These are phyloP conservation scores for Nigrograna mackinnonii DNA, from an alignment of 2,329 filamentous ascomycete genomes.

Conservation along the genomic window DNA sequence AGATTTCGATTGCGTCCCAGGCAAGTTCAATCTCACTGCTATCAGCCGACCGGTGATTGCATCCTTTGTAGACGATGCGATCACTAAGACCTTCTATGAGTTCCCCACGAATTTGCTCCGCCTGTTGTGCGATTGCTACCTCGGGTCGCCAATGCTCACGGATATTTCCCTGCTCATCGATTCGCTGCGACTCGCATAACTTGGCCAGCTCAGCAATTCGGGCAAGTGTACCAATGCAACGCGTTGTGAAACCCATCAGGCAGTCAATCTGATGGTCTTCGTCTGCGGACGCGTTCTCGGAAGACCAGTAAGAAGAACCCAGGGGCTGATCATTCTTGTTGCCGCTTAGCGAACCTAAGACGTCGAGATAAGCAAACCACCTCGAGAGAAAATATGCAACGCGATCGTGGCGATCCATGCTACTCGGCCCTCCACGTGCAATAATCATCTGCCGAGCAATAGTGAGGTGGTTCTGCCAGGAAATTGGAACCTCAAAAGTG, in stretches of 20 bases:
- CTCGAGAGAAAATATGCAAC: conserved; percentile 75
- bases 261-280: conserved; percentile 76
- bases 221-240: conserved; percentile 71
- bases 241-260: conserved; percentile 76
- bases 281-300: conserved; percentile 53
- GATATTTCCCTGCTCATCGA: conserved; percentile 57
- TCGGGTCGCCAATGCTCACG: conserved; percentile 62
- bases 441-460: conserved; percentile 77
- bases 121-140: conserved; percentile 57
- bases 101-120: conserved; percentile 63
- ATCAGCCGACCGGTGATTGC: conserved; percentile 43
- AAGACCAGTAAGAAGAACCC: conserved; percentile 46
- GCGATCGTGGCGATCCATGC: conserved; percentile 52
- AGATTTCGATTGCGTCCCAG: conserved; percentile 66
- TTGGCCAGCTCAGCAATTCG: conserved; percentile 73
- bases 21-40: conserved; percentile 44
- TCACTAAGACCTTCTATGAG: conserved; percentile 58
- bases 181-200: conserved; percentile 67
- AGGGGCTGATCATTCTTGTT: conserved; percentile 49
- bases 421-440: conserved; percentile 63
- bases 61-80: conserved; percentile 44
- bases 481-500: conserved; percentile 77
- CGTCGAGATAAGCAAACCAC: conserved; percentile 85
- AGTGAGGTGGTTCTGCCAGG: conserved; percentile 79
- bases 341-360: conserved; percentile 73